These are phyloP conservation scores for Pyricularia sp. DNA, from an alignment of 2,329 filamentous ascomycete genomes.

Conservation along the genomic window DNA sequence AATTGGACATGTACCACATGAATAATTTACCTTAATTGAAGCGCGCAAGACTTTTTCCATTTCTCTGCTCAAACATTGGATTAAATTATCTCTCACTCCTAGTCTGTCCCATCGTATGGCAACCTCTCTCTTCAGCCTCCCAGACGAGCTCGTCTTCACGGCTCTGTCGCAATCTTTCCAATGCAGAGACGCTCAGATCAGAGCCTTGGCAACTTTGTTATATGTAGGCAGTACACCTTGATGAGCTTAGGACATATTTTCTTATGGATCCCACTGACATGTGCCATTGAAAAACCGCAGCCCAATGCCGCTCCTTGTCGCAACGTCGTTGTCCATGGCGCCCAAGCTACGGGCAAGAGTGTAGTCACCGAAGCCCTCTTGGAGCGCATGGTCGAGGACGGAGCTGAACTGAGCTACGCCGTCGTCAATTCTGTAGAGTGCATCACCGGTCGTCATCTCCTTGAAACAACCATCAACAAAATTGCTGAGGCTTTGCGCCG, in stretches of 20 bases:
- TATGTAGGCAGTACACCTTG: slow-evolving; percentile 25
- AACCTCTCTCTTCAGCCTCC: slow-evolving; percentile 34
- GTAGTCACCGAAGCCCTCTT: slow-evolving; percentile 58
- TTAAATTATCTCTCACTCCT: background rate
- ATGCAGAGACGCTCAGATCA: slow-evolving; percentile 49
- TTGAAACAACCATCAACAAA: slow-evolving; percentile 59
- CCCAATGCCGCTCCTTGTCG: slow-evolving; percentile 58
- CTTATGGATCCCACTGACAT: slow-evolving; percentile 5
- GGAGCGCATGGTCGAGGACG: slow-evolving; percentile 24
- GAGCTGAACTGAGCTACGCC: slow-evolving; percentile 45
- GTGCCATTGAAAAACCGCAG: slow-evolving; percentile 24
- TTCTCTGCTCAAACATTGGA: background rate
- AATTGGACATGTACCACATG: background rate
- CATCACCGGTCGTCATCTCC: slow-evolving; percentile 67
- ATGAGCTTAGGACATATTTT: slow-evolving; percentile 8
- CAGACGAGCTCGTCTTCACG: slow-evolving; percentile 39
- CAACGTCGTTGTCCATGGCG: slow-evolving; percentile 73
- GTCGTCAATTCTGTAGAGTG: slow-evolving; percentile 65
- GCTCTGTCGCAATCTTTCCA: slow-evolving; percentile 40
- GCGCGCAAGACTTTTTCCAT: background rate
- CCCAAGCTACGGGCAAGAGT: slow-evolving; percentile 81
- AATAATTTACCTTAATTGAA: background rate
- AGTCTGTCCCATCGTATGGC: background rate
- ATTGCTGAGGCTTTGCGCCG: slow-evolving; percentile 42
- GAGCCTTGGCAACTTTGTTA: slow-evolving; percentile 46